A percentile compares a stretch with the other conserved stretches of the same genome.
These are phyloP conservation scores for Arthroderma uncinatum DNA, from an alignment of 2,329 filamentous ascomycete species.

Conservation along the genomic window DNA sequence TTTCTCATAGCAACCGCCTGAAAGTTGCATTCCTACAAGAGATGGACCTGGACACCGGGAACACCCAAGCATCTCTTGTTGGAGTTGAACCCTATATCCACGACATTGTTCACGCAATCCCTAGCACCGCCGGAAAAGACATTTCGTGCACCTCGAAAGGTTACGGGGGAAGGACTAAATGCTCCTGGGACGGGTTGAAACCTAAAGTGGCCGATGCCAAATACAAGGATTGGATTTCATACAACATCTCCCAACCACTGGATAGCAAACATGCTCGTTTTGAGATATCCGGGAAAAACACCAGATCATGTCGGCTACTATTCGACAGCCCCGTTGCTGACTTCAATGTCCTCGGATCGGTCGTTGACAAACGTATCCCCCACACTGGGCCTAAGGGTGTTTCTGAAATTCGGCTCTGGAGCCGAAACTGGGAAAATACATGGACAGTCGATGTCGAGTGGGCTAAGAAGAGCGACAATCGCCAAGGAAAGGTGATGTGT, in stretches of 20 bases:
- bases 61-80: conserved; percentile 56
- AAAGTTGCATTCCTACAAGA: conserved; percentile 82
- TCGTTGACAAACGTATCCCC: conserved; percentile 51
- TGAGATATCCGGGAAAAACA: conserved; percentile 59
- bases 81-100: conserved; percentile 59
- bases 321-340: conserved; percentile 58
- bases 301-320: conserved; percentile 62
- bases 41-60: conserved; percentile 62
- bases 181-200: conserved; percentile 57
- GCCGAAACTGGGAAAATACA: conserved; percentile 61
- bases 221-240: conserved; percentile 53
- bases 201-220: conserved; percentile 50
- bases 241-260: conserved; percentile 45
- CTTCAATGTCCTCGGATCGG: conserved; percentile 53
- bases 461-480: conserved; percentile 34
- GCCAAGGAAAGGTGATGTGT: conserved; percentile 62
- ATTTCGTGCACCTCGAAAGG: conserved; percentile 42
- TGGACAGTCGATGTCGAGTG: conserved; percentile 69
- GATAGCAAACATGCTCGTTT: conserved; percentile 46
- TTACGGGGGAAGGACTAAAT: conserved; percentile 43
- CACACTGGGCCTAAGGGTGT: conserved; percentile 52
- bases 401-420: conserved; percentile 65
- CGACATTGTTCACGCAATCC: conserved; percentile 56
- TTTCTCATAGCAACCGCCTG: conserved; percentile 64
- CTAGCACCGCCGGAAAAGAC: conserved; percentile 54